These are phyloP conservation scores for Ilyonectria mors-panacis DNA, from an alignment of 2,329 filamentous ascomycete species.

Conservation along the genomic window DNA sequence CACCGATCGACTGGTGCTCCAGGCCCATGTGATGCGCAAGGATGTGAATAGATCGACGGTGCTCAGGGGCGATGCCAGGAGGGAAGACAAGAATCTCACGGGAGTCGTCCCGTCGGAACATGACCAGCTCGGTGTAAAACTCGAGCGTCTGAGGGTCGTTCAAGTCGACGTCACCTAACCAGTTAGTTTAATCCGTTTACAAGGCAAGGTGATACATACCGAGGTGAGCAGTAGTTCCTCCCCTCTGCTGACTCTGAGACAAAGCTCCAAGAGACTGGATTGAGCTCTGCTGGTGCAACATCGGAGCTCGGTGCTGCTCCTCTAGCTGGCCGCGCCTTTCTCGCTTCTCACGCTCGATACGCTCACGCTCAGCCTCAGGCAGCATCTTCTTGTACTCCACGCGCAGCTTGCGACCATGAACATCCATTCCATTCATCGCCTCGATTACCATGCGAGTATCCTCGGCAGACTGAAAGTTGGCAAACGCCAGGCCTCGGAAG, in stretches of 20 bases:
- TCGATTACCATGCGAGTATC: slow-evolving; percentile 95
- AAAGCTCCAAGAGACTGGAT: slow-evolving; percentile 82
- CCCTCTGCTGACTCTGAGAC: slow-evolving; percentile 72
- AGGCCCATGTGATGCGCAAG: slow-evolving; percentile 96
- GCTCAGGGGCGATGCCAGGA: slow-evolving; percentile 82
- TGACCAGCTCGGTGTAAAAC: slow-evolving; percentile 90
- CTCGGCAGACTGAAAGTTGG: slow-evolving; percentile 96
- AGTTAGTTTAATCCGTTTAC: slow-evolving; percentile 29
- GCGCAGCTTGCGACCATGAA: slow-evolving; percentile 92
- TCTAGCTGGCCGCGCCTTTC: slow-evolving; percentile 96
- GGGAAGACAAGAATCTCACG: slow-evolving; percentile 90
- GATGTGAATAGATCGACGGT: slow-evolving; percentile 93
- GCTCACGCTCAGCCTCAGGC: slow-evolving; percentile 91
- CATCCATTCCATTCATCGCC: slow-evolving; percentile 93
- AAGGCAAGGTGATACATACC: slow-evolving; percentile 54
- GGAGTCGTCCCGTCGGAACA: slow-evolving; percentile 86
- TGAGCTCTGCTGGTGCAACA: slow-evolving; percentile 87
- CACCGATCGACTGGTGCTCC: slow-evolving; percentile 90
- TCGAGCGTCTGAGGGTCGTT: slow-evolving; percentile 91
- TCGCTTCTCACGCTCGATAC: slow-evolving; percentile 96
- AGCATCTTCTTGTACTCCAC: slow-evolving; percentile 99
- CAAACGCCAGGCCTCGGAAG: slow-evolving; percentile 95
- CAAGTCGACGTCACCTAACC: slow-evolving; percentile 80
- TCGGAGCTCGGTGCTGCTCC: slow-evolving; percentile 89
- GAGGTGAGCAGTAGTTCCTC: slow-evolving; percentile 59